These are phyloP conservation scores for Rutidosis leptorrhynchoides DNA, from an alignment of 129 eudicot species.

Conservation along the genomic window DNA sequence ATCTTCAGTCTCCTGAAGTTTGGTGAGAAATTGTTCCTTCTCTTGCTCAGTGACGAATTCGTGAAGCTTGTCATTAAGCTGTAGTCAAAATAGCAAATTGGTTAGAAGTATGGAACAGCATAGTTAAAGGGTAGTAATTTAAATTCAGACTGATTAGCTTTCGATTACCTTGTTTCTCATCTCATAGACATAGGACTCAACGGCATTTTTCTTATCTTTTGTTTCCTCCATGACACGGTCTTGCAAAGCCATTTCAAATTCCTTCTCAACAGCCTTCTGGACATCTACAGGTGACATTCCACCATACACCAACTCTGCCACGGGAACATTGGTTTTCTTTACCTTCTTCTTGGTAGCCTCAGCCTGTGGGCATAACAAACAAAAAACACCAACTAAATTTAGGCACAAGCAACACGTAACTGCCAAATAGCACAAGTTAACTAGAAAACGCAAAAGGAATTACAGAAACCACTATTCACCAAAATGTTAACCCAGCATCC, in stretches of 20 bases:
- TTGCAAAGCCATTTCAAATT: slow-evolving; percentile 95
- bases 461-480: no score
- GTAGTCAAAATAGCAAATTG: slow-evolving; percentile 13
- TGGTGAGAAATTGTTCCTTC: slow-evolving; percentile 53
- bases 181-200: slow-evolving; percentile 91
- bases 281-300: slow-evolving; percentile 63
- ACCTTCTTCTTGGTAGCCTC: slow-evolving; percentile 91
- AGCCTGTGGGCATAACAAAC: slow-evolving; percentile 41
- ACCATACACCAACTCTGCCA: slow-evolving; percentile 64
- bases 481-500: no score
- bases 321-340: slow-evolving; percentile 61
- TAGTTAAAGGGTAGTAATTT: no score
- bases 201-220: slow-evolving; percentile 89
- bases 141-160: no score
- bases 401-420: no score
- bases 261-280: slow-evolving; percentile 86
- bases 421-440: no score
- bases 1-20: slow-evolving; percentile 86
- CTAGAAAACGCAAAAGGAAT: no score
- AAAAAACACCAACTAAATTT: not conserved
- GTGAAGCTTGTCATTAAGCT: slow-evolving; percentile 72
- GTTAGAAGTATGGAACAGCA: no score
- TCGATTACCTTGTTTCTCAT: slow-evolving; percentile 89
- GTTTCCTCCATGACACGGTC: slow-evolving; percentile 98
- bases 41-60: slow-evolving; percentile 72